Evolutionary conservation across 148 eudicot genomes (phyloP).

Genomic region (Hydrangea macrophylla): DNA sequence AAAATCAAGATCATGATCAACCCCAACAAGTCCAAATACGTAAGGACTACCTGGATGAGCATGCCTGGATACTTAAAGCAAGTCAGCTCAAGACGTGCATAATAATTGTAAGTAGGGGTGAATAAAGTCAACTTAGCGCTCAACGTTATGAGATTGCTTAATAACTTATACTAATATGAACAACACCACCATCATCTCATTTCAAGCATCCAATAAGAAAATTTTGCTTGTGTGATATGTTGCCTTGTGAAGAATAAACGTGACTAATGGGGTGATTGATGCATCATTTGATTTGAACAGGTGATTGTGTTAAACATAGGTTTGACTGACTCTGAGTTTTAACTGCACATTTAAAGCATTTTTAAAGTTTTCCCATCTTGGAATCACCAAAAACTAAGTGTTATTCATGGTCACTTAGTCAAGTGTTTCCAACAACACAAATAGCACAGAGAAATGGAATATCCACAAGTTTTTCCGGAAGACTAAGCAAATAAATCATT

Average conservation of each 20-base stretch:
- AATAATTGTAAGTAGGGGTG: not conserved
- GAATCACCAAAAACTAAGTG: not conserved
- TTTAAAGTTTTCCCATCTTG: not conserved
- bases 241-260: not conserved
- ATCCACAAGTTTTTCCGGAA: not conserved
- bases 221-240: no score
- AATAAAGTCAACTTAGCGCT: not conserved
- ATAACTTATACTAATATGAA: not conserved
- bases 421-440: slow-evolving; percentile 1
- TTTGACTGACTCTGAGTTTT: not conserved
- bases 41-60: slow-evolving; percentile 99
- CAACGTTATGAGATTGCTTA: not conserved
- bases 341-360: not conserved
- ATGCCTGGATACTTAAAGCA: slow-evolving; percentile 52
- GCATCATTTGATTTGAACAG: not conserved
- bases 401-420: not conserved
- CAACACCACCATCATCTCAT: not conserved
- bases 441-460: not conserved
- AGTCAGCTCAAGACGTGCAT: slow-evolving; percentile 11
- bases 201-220: not conserved
- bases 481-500: not conserved
- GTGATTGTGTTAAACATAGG: not conserved
- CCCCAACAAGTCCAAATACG: slow-evolving; percentile 91
- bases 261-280: not conserved
- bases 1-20: slow-evolving; percentile 89